Percentiles rank a stretch among this genome's conserved stretches.
These are phyloP conservation scores for Fragaria nilgerrensis DNA, from an alignment of 306 rosid species.

Conservation along the genomic window DNA sequence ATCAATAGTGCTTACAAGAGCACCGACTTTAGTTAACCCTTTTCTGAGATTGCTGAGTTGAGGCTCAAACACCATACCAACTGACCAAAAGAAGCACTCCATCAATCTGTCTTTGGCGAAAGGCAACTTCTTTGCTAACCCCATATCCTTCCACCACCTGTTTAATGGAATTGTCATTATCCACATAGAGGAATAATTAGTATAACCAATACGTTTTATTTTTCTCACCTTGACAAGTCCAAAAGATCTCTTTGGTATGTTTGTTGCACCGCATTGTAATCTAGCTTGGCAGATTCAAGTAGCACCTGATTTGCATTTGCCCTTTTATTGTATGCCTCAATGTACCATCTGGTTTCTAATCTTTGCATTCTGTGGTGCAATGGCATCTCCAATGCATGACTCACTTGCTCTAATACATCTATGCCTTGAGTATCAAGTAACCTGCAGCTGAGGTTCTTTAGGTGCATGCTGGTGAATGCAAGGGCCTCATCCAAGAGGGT, in stretches of 20 bases:
- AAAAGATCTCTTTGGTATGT: conserved; percentile 37
- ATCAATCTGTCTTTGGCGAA: conserved; percentile 49
- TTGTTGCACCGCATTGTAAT: conserved; percentile 54
- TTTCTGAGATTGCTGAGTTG: conserved; percentile 32
- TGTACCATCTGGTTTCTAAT: conserved; percentile 50
- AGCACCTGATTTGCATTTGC: conserved; percentile 25
- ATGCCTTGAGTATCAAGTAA: neutral
- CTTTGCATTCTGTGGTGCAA: conserved; percentile 37
- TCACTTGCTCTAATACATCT: conserved; percentile 23
- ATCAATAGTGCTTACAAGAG: conserved; percentile 40
- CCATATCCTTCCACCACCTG: conserved; percentile 60
- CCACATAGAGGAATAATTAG: too few species aligned
- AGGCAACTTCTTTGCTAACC: conserved; percentile 43
- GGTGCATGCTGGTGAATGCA: conserved; percentile 31
- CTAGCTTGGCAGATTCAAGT: conserved; percentile 44
- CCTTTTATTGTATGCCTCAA: conserved; percentile 41
- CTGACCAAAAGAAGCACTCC: conserved; percentile 52
- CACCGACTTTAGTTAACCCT: conserved; percentile 45
- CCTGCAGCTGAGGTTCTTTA: conserved; percentile 14
- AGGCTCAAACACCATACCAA: conserved; percentile 49
- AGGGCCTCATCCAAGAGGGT: conserved; percentile 47
- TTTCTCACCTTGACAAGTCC: conserved; percentile 40
- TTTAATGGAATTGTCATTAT: neutral
- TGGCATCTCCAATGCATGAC: conserved; percentile 49
- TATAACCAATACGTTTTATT: too few species aligned